Base-by-base conservation (phyloP, 495 filamentous ascomycete genomes). In the Evernia prunastri region DNA sequence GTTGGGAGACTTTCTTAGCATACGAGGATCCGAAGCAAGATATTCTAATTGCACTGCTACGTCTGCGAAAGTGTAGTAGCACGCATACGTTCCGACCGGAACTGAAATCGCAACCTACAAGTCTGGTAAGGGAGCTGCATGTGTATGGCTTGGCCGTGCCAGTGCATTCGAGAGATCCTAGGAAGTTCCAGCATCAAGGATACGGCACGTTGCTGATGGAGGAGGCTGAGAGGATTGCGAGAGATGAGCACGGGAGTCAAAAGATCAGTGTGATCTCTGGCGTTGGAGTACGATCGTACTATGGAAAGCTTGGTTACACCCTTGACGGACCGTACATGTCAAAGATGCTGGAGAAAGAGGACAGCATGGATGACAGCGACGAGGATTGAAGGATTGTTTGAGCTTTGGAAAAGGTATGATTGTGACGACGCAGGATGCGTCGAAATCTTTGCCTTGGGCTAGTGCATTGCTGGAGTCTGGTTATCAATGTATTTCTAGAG, bases 1-100 rank as follows among this genome's bases (percentile, higher is more conserved):
- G 94, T 18, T 98, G 94, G 94, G 94, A 98, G 76, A 97, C 95
- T 0, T 98, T 98, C 76, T 77, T 98, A 8, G 92, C 94, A 25
- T 98, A 97, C 70, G 94, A 98, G 71, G 94, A 98, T 71, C 94
- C 94, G 4, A 96, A 97, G 78, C 94, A 97, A 74, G 94, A 98
- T 74, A 97, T 98, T 66, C 77, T 98, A 23, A 96, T 98, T 59
- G 95, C 90, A 20, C 78, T 98, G 57, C 85, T 98, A 45, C 87
- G 94, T 18, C 75, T 98, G 63, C 84, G 94, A 58, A 96, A 96
- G 77, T 98, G 94, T 71, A 93, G 88, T 27, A 78, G 84, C 64
- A 90, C 87, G 59, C 88, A 95, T 74, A 97, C 95, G 0, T 98
- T 93, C 79, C 87, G 94, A 53, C 84, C 86, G 27, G 94, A 98